Evolutionary conservation across 768 basidiomycete genomes (phyloP), one percentile per base, ranked within the genome.

Genomic region (Mycena floridula): DNA sequence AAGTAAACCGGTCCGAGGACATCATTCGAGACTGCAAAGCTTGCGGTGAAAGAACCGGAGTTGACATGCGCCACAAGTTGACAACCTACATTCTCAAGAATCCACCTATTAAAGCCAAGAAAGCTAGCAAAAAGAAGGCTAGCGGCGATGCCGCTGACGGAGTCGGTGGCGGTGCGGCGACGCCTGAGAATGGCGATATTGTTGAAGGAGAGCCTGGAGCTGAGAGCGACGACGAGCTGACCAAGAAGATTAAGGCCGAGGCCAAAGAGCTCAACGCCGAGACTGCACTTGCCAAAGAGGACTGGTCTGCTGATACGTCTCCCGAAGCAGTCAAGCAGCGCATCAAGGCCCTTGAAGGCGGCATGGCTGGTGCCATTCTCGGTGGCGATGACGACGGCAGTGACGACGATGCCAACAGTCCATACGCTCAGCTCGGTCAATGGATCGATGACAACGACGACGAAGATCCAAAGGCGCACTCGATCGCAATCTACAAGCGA

Each of bases 1-100:
- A 90, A 66, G 68, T 59, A 46, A 92, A 93, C 40, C 68, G 78
- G 23, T 72, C 66, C 46, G 96, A 97, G 56, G 80, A 87, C 53
- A 92, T 98, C 60, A 80, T 87, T 52, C 82, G 94, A 49, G 94
- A 99, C 65, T 99, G 96, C 77, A 97, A 98, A 68, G 96, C 96
- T 22, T 99, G 96, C 56, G 96, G 96, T 43, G 84, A 92, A 58
- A 82, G 89, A 53, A 93, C 88, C 39, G 81, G 73, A 32, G 76
- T 98, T 52, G 93, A 98, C 64, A 96, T 96, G 91, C 77, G 92
- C 26, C 95, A 98, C 72, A 96, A 94, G 66, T 77, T 99, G 48
- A 86, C 85, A 35, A 92, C 94, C 1, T 99, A 90, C 73, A 96
- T 99, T 61, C 58, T 97, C 58, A 96, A 94, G 73, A 99, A 99